A percentile compares a stretch with the other conserved stretches of the same genome.
phyloP scores from a whole-genome alignment of 1,139 yeast species.

The Scheffersomyces stambukii region DNA sequence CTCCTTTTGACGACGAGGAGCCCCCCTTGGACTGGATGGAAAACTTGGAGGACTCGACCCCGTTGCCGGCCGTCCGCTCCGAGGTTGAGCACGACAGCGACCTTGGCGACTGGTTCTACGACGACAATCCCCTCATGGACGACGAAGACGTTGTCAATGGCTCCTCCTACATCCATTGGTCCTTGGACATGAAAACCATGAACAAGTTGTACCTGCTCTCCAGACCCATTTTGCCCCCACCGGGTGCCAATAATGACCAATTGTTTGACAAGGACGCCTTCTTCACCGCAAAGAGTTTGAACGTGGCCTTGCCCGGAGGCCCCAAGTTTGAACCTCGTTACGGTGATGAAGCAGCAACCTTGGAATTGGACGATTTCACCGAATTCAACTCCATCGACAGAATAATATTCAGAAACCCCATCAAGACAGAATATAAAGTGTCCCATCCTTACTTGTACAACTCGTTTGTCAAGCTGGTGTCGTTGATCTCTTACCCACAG shows the following conservation, averaged over 20 bases:
- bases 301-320: constrained; percentile 88
- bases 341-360: constrained; percentile 52
- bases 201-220: constrained; percentile 63
- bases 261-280: constrained; percentile 75
- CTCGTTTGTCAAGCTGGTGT: constrained; percentile 66
- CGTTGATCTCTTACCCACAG: constrained; percentile 56
- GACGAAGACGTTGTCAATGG: constrained; percentile 58
- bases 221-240: constrained; percentile 61
- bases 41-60: constrained; percentile 68
- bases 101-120: constrained; percentile 76
- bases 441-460: constrained; percentile 86
- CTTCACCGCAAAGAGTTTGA: constrained; percentile 86
- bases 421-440: constrained; percentile 78
- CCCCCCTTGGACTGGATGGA: constrained; percentile 85
- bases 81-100: constrained; percentile 62
- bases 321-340: constrained; percentile 92
- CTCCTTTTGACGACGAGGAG: constrained; percentile 97
- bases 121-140: constrained; percentile 68
- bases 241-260: constrained; percentile 52
- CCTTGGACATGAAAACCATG: constrained; percentile 57
- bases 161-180: constrained; percentile 73
- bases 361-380: constrained; percentile 71
- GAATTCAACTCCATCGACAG: constrained; percentile 89
- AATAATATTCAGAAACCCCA: constrained; percentile 71
- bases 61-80: constrained; percentile 63